Base-by-base conservation (phyloP, 1,284 basidiomycete genomes). In the Ceratobasidium sp. region DNA sequence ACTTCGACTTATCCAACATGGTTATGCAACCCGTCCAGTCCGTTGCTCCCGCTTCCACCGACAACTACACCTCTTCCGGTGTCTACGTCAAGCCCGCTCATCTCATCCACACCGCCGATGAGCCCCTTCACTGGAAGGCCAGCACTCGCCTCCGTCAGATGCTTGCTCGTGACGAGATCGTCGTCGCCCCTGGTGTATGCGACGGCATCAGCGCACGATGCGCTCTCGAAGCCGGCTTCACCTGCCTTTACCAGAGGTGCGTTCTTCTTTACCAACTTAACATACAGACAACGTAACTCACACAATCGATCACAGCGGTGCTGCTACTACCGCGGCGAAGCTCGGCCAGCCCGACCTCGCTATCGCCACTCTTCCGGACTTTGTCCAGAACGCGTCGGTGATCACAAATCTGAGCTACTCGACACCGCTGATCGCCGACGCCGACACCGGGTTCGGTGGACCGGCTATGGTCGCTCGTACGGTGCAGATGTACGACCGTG, bases 361-460 rank as follows among this genome's bases (percentile, higher is more conserved):
- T 16, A 91, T 93, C 76, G 89, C 91, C 0, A 91, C 90, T 21
- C 79, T 92, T 76, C 91, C 91, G 75, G 92, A 93, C 78, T 92
- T 92, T 75, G 88, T 89, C 21, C 75, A 83, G 78, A 83, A 82
- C 72, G 87, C 86, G 3, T 81, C 84, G 75, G 88, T 92, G 89
- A 88, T 92, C 55, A 89, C 88, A 79, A 82, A 87, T 64, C 76
- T 92, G 18, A 74, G 43, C 59, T 69, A 61, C 30, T 72, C 32
- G 39, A 43, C 8, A 53, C 74, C 75, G 0, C 88, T 93, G 34
- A 93, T 93, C 74, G 92, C 91, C 1, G 91, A 93, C 76, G 92
- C 92, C 1, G 91, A 93, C 78, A 92, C 91, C 55, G 92, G 91
- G 83, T 93, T 92, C 74, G 92, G 92, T 71, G 90, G 89, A 1